A percentile compares a stretch with the other conserved stretches of the same genome.
Evolutionary conservation across 495 filamentous ascomycete genomes (phyloP).

Genomic region (Penicillium nucicola): DNA sequence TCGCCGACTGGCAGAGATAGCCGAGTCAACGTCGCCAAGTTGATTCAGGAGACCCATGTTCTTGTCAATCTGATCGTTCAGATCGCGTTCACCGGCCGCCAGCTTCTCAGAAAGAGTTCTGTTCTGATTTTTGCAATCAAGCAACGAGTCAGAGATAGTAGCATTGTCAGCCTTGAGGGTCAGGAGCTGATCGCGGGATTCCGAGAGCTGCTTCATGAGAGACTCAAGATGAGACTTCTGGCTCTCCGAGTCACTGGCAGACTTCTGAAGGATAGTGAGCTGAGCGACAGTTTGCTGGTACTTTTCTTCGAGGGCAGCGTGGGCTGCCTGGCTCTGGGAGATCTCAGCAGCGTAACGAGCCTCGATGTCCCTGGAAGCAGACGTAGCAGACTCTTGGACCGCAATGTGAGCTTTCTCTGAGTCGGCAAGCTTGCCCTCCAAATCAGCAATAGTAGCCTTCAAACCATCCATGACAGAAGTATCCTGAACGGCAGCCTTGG

Average conservation of each 20-base stretch:
- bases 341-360: slow-evolving; percentile 32
- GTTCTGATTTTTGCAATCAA: slow-evolving; percentile 29
- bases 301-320: slow-evolving; percentile 31
- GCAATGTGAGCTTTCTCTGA: slow-evolving; percentile 28
- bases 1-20: slow-evolving; percentile 36
- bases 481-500: slow-evolving; percentile 37
- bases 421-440: slow-evolving; percentile 36
- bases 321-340: slow-evolving; percentile 29
- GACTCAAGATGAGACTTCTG: slow-evolving; percentile 35
- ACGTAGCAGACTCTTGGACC: slow-evolving; percentile 23
- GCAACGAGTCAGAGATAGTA: slow-evolving; percentile 26
- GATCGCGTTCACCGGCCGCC: slow-evolving; percentile 32
- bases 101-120: slow-evolving; percentile 36
- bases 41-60: slow-evolving; percentile 48
- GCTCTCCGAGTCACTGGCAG: slow-evolving; percentile 24
- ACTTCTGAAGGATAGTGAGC: slow-evolving; percentile 35
- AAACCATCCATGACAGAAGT: slow-evolving; percentile 35
- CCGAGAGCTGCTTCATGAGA: slow-evolving; percentile 31
- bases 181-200: slow-evolving; percentile 33
- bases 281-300: slow-evolving; percentile 25
- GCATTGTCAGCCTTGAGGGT: slow-evolving; percentile 33
- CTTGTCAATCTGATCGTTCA: slow-evolving; percentile 48
- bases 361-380: slow-evolving; percentile 29
- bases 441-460: slow-evolving; percentile 34
- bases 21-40: slow-evolving; percentile 40